A percentile compares a stretch with the other conserved stretches of the same genome.
These are phyloP conservation scores for Chaetoscypha palmicola DNA, from an alignment of 2,329 filamentous ascomycete species.

Conservation along the genomic window DNA sequence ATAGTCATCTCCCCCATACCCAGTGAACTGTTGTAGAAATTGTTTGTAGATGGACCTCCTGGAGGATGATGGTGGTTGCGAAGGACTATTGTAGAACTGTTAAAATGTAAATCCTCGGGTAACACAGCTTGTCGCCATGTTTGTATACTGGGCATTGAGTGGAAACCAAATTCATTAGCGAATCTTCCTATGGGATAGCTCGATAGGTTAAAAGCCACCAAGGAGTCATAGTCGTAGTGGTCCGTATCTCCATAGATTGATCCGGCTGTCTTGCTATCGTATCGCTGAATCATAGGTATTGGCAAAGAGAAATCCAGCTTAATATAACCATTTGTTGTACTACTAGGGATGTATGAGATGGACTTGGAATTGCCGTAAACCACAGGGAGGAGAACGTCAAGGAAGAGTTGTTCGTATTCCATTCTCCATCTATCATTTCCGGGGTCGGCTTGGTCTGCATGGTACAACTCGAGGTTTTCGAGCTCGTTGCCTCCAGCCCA, in stretches of 20 bases:
- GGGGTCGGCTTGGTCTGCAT: conserved; percentile 27
- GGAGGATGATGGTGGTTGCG: conserved; percentile 54
- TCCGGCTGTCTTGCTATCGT: conserved; percentile 45
- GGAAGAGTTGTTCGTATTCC: conserved; percentile 53
- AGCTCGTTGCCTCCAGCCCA: conserved; percentile 55
- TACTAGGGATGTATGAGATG: conserved; percentile 54
- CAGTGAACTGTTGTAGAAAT: conserved; percentile 36
- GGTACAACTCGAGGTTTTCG: conserved; percentile 44
- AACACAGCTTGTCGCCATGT: conserved; percentile 49
- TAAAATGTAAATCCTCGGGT: conserved; percentile 47
- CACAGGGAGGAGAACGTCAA: conserved; percentile 46
- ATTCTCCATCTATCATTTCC: conserved; percentile 20
- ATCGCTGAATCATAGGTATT: conserved; percentile 48
- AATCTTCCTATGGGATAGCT: conserved; percentile 53
- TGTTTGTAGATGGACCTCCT: conserved; percentile 39
- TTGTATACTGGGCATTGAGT: conserved; percentile 54
- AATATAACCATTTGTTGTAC: conserved; percentile 52
- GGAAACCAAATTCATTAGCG: conserved; percentile 57
- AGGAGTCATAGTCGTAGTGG: conserved; percentile 51
- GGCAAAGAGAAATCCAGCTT: conserved; percentile 45
- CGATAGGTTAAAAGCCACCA: conserved; percentile 45
- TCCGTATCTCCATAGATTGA: conserved; percentile 54
- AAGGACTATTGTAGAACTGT: conserved; percentile 46
- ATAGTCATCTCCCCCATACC: conserved; percentile 53
- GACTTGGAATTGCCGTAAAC: conserved; percentile 52